These are phyloP conservation scores for Myxozyma udenii DNA, from an alignment of 805 yeast genomes.

Conservation along the genomic window DNA sequence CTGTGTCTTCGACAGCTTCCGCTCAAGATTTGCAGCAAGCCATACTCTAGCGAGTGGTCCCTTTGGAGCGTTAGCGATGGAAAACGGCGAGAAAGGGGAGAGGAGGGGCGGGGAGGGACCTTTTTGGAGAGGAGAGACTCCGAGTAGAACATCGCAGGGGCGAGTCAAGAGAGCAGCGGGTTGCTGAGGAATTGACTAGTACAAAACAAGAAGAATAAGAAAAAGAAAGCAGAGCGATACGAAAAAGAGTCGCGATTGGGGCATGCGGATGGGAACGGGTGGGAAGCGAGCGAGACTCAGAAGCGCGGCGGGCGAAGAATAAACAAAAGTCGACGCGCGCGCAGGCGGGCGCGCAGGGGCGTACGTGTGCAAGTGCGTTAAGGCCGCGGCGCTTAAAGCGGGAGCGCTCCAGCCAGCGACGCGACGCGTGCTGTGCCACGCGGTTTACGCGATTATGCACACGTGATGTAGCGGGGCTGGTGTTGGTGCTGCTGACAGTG, in stretches of 20 bases:
- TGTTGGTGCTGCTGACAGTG: no score
- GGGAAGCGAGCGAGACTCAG: background rate
- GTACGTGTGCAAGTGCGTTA: no score
- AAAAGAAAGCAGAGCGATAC: background rate
- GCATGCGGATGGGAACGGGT: background rate
- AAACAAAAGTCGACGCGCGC: no score
- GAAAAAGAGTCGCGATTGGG: background rate
- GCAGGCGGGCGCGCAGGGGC: no score
- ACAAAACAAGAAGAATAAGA: background rate
- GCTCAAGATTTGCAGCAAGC: conserved; percentile 88
- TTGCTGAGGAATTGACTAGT: background rate
- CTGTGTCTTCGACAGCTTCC: conserved; percentile 68
- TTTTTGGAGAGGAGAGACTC: conserved; percentile 53
- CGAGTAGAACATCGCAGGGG: conserved; percentile 46
- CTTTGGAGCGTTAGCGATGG: conserved; percentile 39
- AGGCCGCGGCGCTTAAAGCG: no score
- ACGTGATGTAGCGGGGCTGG: no score
- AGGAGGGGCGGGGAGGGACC: conserved; percentile 9
- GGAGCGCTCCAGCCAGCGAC: background rate
- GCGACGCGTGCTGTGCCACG: background rate
- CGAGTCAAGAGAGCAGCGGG: background rate
- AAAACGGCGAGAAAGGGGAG: background rate
- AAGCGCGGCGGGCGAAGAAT: background rate
- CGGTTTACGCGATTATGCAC: background rate
- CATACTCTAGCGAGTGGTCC: conserved; percentile 89